Evolutionary conservation across 495 filamentous ascomycete species (phyloP).

Genomic region (Aspergillus mulundensis): DNA sequence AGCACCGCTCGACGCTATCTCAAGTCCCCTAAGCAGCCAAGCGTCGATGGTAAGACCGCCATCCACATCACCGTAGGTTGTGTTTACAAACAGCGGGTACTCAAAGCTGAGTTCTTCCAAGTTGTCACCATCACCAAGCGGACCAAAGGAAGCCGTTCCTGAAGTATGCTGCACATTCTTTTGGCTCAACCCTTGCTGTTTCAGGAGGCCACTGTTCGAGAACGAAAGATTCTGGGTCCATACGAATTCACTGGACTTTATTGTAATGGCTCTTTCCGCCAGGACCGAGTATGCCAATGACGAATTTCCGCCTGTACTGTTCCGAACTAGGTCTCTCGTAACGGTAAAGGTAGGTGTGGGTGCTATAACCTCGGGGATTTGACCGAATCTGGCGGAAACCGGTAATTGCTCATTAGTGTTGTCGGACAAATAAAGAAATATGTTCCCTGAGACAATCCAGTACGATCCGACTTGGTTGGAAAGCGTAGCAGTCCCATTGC

Average conservation of each 20-base stretch:
- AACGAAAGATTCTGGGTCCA: constrained; percentile 65
- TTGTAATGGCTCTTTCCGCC: constrained; percentile 53
- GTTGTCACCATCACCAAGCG: constrained; percentile 18
- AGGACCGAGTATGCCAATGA: constrained; percentile 57
- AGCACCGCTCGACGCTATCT: constrained; percentile 38
- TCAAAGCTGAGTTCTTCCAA: constrained; percentile 44
- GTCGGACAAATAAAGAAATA: constrained; percentile 68
- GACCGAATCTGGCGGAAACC: background rate
- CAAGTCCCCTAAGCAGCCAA: constrained; percentile 55
- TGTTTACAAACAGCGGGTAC: constrained; percentile 63
- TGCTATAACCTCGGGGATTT: constrained; percentile 26
- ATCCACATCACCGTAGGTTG: constrained; percentile 41
- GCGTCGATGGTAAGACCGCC: constrained; percentile 59
- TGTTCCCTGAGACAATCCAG: constrained; percentile 81
- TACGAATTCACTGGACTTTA: constrained; percentile 42
- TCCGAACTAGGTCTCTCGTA: constrained; percentile 36
- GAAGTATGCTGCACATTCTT: constrained; percentile 56
- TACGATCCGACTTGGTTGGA: constrained; percentile 60
- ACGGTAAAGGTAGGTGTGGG: constrained; percentile 41
- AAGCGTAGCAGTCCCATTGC: constrained; percentile 43
- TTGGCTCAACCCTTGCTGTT: constrained; percentile 57
- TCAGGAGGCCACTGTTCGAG: constrained; percentile 55
- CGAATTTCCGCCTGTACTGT: constrained; percentile 52
- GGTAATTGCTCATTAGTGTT: constrained; percentile 34
- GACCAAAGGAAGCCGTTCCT: constrained; percentile 51